These are phyloP conservation scores for Cyclotella choctawhatcheeana DNA, from an alignment of 108 stramenopile species.

Conservation along the genomic window DNA sequence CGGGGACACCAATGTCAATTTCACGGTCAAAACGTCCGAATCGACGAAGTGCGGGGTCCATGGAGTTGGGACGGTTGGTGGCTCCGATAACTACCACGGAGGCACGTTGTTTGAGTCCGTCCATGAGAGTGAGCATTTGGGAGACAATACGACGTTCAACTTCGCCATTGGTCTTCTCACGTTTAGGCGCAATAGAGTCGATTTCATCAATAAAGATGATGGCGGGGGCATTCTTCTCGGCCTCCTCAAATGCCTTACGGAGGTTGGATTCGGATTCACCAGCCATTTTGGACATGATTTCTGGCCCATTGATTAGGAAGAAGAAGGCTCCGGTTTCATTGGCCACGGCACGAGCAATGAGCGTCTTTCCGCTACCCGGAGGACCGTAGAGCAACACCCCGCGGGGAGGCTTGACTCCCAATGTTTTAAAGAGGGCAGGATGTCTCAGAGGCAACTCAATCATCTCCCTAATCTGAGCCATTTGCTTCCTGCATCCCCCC, in stretches of 20 bases:
- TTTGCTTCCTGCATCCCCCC: slow-evolving; percentile 98
- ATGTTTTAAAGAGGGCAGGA: slow-evolving; percentile 98
- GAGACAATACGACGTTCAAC: slow-evolving; percentile 98
- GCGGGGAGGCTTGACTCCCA: slow-evolving; percentile 99
- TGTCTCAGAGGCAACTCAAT: slow-evolving; percentile 99
- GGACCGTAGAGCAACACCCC: slow-evolving; percentile 99
- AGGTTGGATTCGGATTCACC: slow-evolving; percentile 99
- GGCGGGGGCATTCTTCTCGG: slow-evolving; percentile 99
- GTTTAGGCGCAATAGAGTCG: slow-evolving; percentile 99
- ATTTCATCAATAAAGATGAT: slow-evolving; percentile 99
- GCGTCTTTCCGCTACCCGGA: slow-evolving; percentile 98
- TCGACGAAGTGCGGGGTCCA: slow-evolving; percentile 97
- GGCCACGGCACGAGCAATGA: slow-evolving; percentile 99
- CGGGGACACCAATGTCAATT: slow-evolving; percentile 99
- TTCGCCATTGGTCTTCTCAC: slow-evolving; percentile 99
- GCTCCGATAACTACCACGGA: slow-evolving; percentile 98
- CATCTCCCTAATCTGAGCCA: slow-evolving; percentile 99
- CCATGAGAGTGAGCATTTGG: slow-evolving; percentile 99
- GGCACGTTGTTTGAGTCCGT: slow-evolving; percentile 97
- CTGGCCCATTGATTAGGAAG: slow-evolving; percentile 99
- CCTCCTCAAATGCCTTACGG: slow-evolving; percentile 98
- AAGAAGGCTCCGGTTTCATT: slow-evolving; percentile 99
- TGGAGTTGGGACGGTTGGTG: slow-evolving; percentile 96
- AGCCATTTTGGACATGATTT: slow-evolving; percentile 99
- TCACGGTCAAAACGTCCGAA: slow-evolving; percentile 99